A percentile compares a stretch with the other conserved stretches of the same genome.
phyloP scores from a whole-genome alignment of 257 asterid species.

The Solanum chaucha region DNA sequence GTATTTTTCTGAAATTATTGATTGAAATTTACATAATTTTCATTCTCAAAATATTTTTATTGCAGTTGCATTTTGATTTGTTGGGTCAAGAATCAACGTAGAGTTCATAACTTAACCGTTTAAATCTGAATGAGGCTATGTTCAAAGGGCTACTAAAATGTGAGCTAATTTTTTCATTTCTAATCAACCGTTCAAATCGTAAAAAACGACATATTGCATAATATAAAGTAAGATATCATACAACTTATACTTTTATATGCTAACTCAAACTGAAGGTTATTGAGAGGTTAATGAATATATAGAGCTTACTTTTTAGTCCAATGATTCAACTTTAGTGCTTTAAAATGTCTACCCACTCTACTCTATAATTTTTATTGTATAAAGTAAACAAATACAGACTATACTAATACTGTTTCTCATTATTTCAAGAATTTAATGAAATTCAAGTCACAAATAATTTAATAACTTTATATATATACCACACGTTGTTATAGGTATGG shows the following conservation, averaged over 20 bases:
- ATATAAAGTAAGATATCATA: not conserved
- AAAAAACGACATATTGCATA: not conserved
- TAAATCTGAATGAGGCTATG: not conserved
- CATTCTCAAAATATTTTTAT: not conserved
- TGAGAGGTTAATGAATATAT: not conserved
- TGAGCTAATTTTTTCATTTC: not conserved
- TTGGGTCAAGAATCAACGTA: not conserved
- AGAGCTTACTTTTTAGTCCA: not conserved
- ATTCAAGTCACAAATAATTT: not conserved
- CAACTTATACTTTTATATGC: not conserved
- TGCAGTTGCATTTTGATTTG: not conserved
- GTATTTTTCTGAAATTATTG: not conserved
- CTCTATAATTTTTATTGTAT: not conserved
- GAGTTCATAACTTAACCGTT: not conserved
- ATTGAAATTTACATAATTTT: not conserved
- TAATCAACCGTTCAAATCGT: not conserved
- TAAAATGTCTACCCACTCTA: not conserved
- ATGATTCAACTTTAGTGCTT: not conserved
- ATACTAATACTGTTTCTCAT: not conserved
- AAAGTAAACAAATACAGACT: not conserved
- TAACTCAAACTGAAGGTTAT: not conserved
- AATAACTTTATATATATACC: not conserved
- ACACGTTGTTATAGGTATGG: not conserved
- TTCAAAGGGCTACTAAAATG: not conserved
- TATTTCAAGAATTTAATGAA: not conserved